phyloP scores from a whole-genome alignment of 1,284 basidiomycete species.

The Cutaneotrichosporon cyanovorans region DNA sequence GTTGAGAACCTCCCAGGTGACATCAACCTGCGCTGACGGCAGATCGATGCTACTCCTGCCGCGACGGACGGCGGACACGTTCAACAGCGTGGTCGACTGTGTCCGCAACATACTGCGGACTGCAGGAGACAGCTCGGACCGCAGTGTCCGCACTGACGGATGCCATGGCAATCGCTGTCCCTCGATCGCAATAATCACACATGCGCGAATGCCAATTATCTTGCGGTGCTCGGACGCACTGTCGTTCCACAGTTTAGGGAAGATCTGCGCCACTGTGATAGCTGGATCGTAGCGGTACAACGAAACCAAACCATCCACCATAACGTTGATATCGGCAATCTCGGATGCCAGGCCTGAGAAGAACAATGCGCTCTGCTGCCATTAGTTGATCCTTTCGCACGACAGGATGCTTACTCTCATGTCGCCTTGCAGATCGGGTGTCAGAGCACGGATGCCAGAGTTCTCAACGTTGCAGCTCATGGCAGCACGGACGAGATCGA shows the following conservation, averaged over 20 bases:
- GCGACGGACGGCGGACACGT: constrained; percentile 4
- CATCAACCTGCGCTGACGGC: constrained; percentile 19
- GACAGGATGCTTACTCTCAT: constrained; percentile 48
- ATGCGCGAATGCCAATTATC: constrained; percentile 66
- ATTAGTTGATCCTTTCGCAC: too few species aligned
- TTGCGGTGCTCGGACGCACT: constrained; percentile 65
- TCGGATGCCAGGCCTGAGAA: constrained; percentile 22
- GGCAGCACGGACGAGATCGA: constrained; percentile 76
- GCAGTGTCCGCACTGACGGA: constrained; percentile 16
- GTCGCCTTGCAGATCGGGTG: constrained; percentile 66
- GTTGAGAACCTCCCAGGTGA: constrained; percentile 27
- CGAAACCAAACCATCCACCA: constrained; percentile 64
- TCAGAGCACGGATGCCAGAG: constrained; percentile 58
- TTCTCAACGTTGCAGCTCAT: constrained; percentile 56
- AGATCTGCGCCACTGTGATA: constrained; percentile 56
- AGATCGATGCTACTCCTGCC: constrained; percentile 16
- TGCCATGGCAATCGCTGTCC: constrained; percentile 32
- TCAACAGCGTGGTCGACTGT: constrained; percentile 6
- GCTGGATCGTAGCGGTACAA: constrained; percentile 62
- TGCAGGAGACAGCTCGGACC: constrained; percentile 18
- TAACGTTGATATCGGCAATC: constrained; percentile 71
- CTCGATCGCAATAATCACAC: constrained; percentile 50
- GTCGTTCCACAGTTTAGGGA: constrained; percentile 64
- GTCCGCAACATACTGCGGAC: constrained; percentile 20
- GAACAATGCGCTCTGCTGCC: constrained; percentile 37